Evolutionary conservation across 2,329 filamentous ascomycete genomes (phyloP), one percentile per base, ranked within the genome.

Genomic region (Madurella fahalii): DNA sequence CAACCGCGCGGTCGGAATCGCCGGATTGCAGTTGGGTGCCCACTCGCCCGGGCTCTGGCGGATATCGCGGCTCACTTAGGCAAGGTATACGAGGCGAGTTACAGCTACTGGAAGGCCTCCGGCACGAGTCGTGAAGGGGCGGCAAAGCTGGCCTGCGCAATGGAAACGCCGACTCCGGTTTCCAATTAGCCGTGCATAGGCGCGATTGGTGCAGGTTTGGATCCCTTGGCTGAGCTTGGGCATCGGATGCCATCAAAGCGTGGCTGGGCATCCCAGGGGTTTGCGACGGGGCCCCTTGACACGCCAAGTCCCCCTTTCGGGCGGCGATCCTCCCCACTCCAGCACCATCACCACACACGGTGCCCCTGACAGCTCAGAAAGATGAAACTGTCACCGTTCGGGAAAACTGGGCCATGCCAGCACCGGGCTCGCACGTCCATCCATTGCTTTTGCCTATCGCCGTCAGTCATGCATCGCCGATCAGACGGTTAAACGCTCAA

Each of bases 361-460:
- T 43, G 43, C 42, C 50, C 54, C 50, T 53, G 50, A 8, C 18
- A 40, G 30, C 31, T n/a, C 9, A 18, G 13, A 4, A 39, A 25
- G 31, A 53, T 57, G 54, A 57, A 57, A 57, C 54, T 40, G 42
- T 34, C 39, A 42, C n/a, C 50, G 54, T 53, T 47, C 46, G 50
- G 43, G 18, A 52, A 52, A 50, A 16, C 45, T 49, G 50, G 50
- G 41, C 41, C 41, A 12, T 25, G 16, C n/a, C 18, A 20, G 41
- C 41, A 20, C 16, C 11, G 41, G 16, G 40, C 16, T 11, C 13
- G 40, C 37, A 40, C 13, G 17, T 37, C 13, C 34, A 37, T 12
- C 34, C 34, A 15, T 37, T 37, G 13, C 11, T 37, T 37, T 37
- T 37, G 34, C 34, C 34, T 37, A 15, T 37, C 34, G 11, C 9